phyloP scores from a whole-genome alignment of 2,329 filamentous ascomycete genomes.

The Colletotrichum kahawae region DNA sequence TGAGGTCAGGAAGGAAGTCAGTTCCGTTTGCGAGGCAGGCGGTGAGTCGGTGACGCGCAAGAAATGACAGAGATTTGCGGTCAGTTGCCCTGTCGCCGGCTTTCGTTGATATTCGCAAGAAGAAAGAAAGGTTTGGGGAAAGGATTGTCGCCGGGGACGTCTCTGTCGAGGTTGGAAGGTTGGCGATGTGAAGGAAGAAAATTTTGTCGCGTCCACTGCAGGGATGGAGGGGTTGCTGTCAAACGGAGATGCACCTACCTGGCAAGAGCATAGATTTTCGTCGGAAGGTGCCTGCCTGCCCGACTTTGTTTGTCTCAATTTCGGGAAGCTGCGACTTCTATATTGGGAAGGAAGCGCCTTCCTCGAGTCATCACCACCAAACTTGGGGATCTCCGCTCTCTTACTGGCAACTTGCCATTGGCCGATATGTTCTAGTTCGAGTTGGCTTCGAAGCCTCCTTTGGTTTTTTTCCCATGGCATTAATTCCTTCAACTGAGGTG shows the following conservation, averaged over 20 bases:
- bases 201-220: background rate
- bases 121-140: background rate
- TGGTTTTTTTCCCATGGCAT: no score
- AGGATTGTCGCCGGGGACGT: rapidly evolving
- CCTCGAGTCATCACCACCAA: background rate
- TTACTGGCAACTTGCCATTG: no score
- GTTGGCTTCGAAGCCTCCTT: no score
- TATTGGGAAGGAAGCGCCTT: background rate
- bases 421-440: no score
- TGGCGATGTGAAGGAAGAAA: background rate
- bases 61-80: background rate
- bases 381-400: no score
- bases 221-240: background rate
- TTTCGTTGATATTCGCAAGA: background rate
- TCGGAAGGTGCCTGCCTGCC: background rate
- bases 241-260: background rate
- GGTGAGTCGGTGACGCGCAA: background rate
- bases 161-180: background rate
- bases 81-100: rapidly evolving
- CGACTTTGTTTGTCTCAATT: background rate
- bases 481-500: no score
- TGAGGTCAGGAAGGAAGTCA: background rate
- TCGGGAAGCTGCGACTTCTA: background rate
- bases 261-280: background rate
- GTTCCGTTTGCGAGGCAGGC: background rate